phyloP scores from a whole-genome alignment of 257 asterid genomes.

The Solanum corneliomulleri region DNA sequence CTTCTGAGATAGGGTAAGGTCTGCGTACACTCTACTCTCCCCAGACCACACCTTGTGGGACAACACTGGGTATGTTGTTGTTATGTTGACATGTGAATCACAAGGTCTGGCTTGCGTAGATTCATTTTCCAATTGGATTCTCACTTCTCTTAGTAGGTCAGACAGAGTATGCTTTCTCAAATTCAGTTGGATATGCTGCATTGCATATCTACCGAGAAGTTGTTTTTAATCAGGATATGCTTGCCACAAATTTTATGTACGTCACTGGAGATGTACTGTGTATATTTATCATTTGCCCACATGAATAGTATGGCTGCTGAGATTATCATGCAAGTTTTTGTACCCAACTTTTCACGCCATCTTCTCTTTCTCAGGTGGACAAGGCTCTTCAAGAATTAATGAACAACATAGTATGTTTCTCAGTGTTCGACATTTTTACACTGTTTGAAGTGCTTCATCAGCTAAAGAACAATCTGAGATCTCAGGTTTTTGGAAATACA shows the following conservation, averaged over 20 bases:
- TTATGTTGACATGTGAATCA: neutral
- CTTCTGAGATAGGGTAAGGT: neutral
- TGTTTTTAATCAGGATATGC: neutral
- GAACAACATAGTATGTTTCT: conserved; percentile 48
- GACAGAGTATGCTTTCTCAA: neutral
- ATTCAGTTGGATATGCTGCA: neutral
- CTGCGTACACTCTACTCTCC: neutral
- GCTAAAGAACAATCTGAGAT: conserved; percentile 29
- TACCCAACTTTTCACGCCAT: neutral
- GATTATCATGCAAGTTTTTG: neutral
- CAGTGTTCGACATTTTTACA: conserved; percentile 63
- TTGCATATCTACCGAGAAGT: neutral
- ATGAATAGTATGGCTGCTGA: neutral
- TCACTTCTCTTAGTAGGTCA: neutral
- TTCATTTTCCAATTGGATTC: neutral
- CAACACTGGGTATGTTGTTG: neutral
- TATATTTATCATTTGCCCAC: neutral
- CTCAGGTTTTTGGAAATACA: conserved; percentile 39
- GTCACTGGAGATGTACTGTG: neutral
- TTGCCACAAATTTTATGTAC: neutral
- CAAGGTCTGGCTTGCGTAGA: neutral
- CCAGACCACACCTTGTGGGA: neutral
- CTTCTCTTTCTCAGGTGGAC: conserved; percentile 24
- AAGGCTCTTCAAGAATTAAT: conserved; percentile 28
- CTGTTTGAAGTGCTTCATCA: conserved; percentile 65